These are phyloP conservation scores for Cryptococcus amylolentus DNA, from an alignment of 1,284 basidiomycete species.

Conservation along the genomic window DNA sequence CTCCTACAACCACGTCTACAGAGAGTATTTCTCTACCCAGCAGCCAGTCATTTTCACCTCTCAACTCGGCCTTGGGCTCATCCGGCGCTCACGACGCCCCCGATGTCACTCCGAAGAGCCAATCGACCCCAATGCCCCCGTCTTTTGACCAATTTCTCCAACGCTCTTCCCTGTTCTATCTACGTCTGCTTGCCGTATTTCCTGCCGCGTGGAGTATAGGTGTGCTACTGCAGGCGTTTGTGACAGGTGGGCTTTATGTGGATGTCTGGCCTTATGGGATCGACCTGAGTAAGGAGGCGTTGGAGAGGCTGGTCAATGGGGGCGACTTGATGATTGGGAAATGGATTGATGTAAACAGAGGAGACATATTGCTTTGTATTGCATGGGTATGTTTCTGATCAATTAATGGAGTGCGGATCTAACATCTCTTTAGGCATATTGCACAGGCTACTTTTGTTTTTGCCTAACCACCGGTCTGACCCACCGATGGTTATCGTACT, in stretches of 20 bases:
- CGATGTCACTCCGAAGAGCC: conserved; percentile 1
- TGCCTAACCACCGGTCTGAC: conserved; percentile 49
- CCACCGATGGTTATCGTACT: conserved; percentile 51
- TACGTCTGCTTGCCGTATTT: conserved; percentile 40
- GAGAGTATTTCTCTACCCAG: background rate
- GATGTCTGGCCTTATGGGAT: conserved; percentile 47
- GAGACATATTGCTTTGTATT: conserved; percentile 40
- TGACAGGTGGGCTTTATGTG: conserved; percentile 31
- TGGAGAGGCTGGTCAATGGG: conserved; percentile 36
- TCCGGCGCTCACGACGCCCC: background rate
- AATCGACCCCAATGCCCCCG: conserved; percentile 3
- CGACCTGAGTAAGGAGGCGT: conserved; percentile 36
- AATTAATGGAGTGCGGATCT: background rate
- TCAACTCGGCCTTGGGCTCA: background rate
- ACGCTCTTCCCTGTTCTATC: conserved; percentile 27
- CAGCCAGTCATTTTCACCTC: too few relatives aligned
- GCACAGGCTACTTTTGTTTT: conserved; percentile 51
- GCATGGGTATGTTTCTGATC: conserved; percentile 32
- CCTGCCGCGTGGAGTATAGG: conserved; percentile 40
- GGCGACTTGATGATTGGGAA: conserved; percentile 24
- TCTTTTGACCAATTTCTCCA: conserved; percentile 28
- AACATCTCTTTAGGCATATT: conserved; percentile 32
- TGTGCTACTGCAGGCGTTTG: conserved; percentile 32
- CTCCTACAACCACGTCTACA: background rate
- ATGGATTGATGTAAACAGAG: conserved; percentile 23